These are phyloP conservation scores for Strombidium stylifer DNA, from an alignment of 73 alveolate genomes.

Conservation along the genomic window DNA sequence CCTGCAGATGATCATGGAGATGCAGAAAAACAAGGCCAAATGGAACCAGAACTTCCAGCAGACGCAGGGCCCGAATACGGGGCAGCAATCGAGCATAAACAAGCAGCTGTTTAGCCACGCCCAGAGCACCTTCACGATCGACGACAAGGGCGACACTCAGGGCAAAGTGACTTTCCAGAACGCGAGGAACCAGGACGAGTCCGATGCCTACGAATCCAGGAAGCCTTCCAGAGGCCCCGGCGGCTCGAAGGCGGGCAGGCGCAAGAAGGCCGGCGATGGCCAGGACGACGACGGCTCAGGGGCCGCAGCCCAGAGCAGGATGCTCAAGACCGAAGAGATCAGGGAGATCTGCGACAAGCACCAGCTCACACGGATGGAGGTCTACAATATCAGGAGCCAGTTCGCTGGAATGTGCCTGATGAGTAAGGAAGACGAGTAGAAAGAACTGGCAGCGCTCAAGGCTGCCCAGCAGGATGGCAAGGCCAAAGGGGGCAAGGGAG, in stretches of 20 bases:
- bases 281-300: not conserved
- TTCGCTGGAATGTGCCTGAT: constrained; percentile 26
- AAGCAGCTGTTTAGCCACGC: not conserved
- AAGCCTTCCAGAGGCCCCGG: no score
- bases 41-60: not conserved
- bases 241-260: constrained; percentile 1
- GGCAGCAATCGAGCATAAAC: not conserved
- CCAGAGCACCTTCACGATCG: not conserved
- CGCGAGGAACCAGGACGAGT: not conserved
- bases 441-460: not conserved
- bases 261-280: not conserved
- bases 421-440: not conserved
- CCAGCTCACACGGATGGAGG: constrained; percentile 29
- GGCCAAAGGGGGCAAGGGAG: not conserved
- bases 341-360: constrained; percentile 5
- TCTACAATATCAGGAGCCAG: constrained; percentile 37
- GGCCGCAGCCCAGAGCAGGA: not conserved
- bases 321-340: constrained; percentile 16
- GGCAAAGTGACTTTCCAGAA: not conserved
- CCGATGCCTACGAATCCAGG: not conserved
- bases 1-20: not conserved
- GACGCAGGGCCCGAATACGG: not conserved
- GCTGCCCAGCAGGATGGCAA: not conserved
- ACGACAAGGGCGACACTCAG: not conserved
- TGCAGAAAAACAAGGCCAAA: not conserved